Base-by-base conservation (phyloP, 371 early-diverging fungal species). In the Mucor lusitanicus region DNA sequence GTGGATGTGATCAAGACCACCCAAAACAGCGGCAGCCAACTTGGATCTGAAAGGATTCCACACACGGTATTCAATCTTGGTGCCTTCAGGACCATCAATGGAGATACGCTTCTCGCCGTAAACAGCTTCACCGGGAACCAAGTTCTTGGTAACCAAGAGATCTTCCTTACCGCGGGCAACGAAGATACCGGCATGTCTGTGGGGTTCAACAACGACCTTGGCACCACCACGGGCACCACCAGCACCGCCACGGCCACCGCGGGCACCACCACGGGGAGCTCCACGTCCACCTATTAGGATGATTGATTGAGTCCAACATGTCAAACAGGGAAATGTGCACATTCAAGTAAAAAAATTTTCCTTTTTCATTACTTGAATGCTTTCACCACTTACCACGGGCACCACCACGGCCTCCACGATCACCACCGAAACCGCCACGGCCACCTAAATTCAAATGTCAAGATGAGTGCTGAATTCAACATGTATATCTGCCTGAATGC, bases 41-140 rank as follows among this genome's bases (percentile, higher is more conserved):
- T 99, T 99, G 75, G 97, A 97, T 83, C 99, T 93, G 94, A 99
- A 99, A 65, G 98, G 99, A 87, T 99, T 99, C 99, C 99, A 99
- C 59, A 99, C 97, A 75, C 99, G 91, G 87, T 99, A 99, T 88
- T 99, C 99, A 55, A 93, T 91, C 89, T 99, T 99, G 78, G 94
- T 90, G 53, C 97, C 95, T 59, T 99, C 99, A 61, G 91, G 84
- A 65, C 94, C 95, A 72, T 96, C 97, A 33, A 98, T 95, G 28
- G 94, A 88, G 74, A 99, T 95, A 76, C 99, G 91, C 91, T 99
- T 99, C 86, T 99, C 99, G 64, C 97, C 97, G 80, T 99, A 99
- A 50, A 99, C 99, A 67, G 94, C 85, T 81, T 98, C 96, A 56
- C 99, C 99, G 65, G 99, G 98, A 25, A 97, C 97, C 73, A 99